Percentiles rank a stretch among this genome's conserved stretches.
Evolutionary conservation across 2,329 filamentous ascomycete species (phyloP).

Genomic region (Bretziella fagacearum): DNA sequence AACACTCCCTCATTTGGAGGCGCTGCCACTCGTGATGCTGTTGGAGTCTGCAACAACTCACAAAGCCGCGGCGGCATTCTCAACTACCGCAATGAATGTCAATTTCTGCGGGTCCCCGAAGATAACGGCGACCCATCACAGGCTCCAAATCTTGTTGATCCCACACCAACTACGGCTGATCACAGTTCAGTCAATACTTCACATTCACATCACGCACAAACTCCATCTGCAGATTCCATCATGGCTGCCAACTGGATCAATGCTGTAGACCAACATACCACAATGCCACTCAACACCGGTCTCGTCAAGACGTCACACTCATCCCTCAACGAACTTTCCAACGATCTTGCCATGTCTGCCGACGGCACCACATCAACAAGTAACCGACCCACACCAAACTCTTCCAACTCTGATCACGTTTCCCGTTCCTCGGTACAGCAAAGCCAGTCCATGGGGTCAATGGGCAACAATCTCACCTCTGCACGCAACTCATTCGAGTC

Average conservation of each 20-base stretch:
- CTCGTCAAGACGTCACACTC: not conserved
- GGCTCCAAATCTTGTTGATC: slow-evolving; percentile 26
- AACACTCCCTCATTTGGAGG: not conserved
- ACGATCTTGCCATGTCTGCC: slow-evolving; percentile 3
- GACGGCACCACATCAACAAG: slow-evolving; percentile 3
- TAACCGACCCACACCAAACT: slow-evolving; percentile 10
- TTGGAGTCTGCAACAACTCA: not conserved
- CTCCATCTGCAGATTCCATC: not conserved
- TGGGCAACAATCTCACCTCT: not conserved
- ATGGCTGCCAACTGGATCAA: not conserved
- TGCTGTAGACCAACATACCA: not conserved
- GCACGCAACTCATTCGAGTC: not conserved
- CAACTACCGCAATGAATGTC: slow-evolving; percentile 28
- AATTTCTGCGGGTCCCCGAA: slow-evolving; percentile 26
- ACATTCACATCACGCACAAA: not conserved
- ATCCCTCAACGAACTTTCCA: not conserved
- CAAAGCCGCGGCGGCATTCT: slow-evolving; percentile 23
- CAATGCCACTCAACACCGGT: not conserved
- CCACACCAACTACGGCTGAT: not conserved
- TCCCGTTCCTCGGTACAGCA: not conserved
- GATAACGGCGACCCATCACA: slow-evolving; percentile 26
- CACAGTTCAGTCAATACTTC: not conserved
- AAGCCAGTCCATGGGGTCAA: not conserved
- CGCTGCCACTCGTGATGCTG: not conserved
- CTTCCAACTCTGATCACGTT: slow-evolving; percentile 4